Percentiles rank a stretch among this genome's conserved stretches.
Conservation (phyloP, 1,284 basidiomycete species). For the Puccinia coronata region DNA sequence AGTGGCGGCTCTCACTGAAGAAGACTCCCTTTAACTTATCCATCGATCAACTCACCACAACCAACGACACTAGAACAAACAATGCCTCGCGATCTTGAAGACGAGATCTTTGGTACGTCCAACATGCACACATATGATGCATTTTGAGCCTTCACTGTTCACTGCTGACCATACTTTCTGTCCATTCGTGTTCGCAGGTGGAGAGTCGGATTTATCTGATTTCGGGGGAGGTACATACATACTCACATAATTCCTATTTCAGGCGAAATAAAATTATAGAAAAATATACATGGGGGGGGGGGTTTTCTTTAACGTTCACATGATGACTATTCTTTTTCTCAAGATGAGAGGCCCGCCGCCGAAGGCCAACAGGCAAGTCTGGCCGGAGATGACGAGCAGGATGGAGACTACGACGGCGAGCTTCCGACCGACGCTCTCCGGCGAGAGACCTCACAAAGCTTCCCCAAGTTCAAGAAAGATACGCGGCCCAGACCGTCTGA, state of each 20-base stretch:
- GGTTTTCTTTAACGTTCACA: background rate
- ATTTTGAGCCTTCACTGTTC: background rate
- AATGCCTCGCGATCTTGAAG: conserved; percentile 3
- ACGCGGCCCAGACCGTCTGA: background rate
- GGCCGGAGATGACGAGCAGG: background rate
- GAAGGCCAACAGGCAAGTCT: background rate
- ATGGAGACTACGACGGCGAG: background rate
- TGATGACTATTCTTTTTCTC: too few relatives aligned
- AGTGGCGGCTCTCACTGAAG: too few relatives aligned
- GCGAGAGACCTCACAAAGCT: background rate
- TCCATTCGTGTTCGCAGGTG: background rate
- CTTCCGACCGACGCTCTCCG: background rate
- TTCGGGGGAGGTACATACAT: conserved; percentile 33
- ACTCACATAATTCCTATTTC: too few relatives aligned
- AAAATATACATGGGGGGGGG: too few relatives aligned
- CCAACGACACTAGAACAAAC: background rate
- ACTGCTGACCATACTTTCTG: background rate
- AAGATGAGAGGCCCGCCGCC: background rate
- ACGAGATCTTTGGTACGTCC: background rate
- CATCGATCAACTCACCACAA: background rate
- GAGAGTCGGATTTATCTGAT: conserved; percentile 44
- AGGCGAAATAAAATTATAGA: too few relatives aligned
- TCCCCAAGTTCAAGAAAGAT: conserved; percentile 34
- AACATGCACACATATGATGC: background rate
- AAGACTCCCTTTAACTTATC: too few relatives aligned